phyloP scores from a whole-genome alignment of 441 rosid genomes.

The Pelargonium citronellum region DNA sequence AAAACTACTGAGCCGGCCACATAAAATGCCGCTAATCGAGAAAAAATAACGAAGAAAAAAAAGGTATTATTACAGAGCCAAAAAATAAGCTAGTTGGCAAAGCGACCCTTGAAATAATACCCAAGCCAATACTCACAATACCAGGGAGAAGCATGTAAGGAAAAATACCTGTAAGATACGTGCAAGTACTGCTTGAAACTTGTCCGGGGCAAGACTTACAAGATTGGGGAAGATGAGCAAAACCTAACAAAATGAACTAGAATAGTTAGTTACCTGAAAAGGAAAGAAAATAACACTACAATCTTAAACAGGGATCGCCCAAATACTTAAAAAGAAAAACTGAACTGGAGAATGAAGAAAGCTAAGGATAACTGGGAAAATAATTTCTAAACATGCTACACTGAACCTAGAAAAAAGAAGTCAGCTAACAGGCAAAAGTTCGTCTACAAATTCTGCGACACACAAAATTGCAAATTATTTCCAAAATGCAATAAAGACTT shows the following conservation, averaged over 20 bases:
- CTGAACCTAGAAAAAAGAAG: slow-evolving; percentile 1
- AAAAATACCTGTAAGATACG: slow-evolving; percentile 69
- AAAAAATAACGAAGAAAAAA: background rate
- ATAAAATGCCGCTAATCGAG: background rate
- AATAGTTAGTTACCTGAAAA: slow-evolving; percentile 6
- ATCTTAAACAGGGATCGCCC: background rate
- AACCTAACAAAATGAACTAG: slow-evolving; percentile 42
- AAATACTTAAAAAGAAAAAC: too few species aligned
- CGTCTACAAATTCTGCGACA: background rate
- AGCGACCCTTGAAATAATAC: background rate
- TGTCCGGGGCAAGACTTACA: slow-evolving; percentile 78
- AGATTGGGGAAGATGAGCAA: slow-evolving; percentile 59
- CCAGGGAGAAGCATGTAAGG: slow-evolving; percentile 7
- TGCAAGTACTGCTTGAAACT: slow-evolving; percentile 75
- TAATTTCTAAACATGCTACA: background rate
- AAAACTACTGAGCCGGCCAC: background rate
- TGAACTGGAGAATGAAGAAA: background rate
- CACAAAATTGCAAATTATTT: background rate
- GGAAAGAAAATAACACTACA: background rate
- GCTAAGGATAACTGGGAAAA: background rate
- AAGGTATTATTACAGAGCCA: too few species aligned
- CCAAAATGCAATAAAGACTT: background rate
- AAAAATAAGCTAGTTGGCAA: background rate
- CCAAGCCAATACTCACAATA: background rate
- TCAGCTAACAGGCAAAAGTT: background rate